Conservation (phyloP, 2,329 filamentous ascomycete genomes). For the Parascedosporium putredinis region DNA sequence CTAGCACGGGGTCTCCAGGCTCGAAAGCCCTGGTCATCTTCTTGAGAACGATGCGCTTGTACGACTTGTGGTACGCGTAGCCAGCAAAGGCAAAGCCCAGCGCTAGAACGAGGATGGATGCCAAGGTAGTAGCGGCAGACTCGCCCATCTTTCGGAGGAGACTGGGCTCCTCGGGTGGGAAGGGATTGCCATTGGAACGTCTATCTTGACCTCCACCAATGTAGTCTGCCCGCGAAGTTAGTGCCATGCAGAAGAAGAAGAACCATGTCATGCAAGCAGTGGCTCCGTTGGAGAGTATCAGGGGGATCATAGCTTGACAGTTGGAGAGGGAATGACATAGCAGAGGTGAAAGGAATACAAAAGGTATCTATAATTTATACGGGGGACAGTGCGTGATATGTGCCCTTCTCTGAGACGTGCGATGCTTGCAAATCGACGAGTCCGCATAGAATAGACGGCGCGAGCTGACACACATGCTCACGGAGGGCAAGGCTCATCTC, state of each 20-base stretch:
- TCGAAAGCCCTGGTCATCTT: constrained; percentile 92
- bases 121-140: constrained; percentile 63
- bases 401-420: too few relatives aligned
- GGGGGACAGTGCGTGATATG: too few relatives aligned
- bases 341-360: too few relatives aligned
- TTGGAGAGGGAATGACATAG: too few relatives aligned
- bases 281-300: too few relatives aligned
- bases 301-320: background rate
- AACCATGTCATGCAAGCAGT: too few relatives aligned
- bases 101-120: constrained; percentile 63
- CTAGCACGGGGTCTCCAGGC: constrained; percentile 82
- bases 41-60: constrained; percentile 81
- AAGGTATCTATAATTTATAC: too few relatives aligned
- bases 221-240: background rate
- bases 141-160: constrained; percentile 57
- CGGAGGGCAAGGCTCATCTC: too few relatives aligned
- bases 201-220: background rate
- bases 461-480: too few relatives aligned
- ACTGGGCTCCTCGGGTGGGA: constrained; percentile 19
- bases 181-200: background rate
- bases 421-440: too few relatives aligned
- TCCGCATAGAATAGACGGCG: too few relatives aligned
- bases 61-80: constrained; percentile 69
- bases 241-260: constrained; percentile 5
- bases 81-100: constrained; percentile 55